phyloP scores from a whole-genome alignment of 2,329 filamentous ascomycete genomes.

The Sordariomycetes sp. region DNA sequence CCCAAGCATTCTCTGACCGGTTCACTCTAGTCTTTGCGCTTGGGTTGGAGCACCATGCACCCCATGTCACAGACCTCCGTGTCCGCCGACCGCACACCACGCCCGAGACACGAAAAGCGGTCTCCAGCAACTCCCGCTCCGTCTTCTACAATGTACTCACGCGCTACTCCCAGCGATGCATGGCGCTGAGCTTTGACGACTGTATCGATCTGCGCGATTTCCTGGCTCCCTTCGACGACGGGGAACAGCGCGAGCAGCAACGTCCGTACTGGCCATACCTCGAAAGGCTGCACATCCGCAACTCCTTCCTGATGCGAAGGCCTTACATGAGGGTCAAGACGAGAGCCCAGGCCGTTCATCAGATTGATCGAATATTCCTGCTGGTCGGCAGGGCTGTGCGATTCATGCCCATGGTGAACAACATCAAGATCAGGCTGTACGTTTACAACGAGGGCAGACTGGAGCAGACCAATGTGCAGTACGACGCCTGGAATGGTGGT shows the following conservation, averaged over 20 bases:
- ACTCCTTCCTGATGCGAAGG: conserved; percentile 5
- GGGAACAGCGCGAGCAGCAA: background rate
- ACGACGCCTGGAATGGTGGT: background rate
- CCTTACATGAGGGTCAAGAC: conserved; percentile 2
- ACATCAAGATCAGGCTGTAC: conserved; percentile 2
- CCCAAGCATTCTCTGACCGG: background rate
- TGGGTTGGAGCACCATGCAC: conserved; percentile 2
- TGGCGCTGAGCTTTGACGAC: conserved; percentile 4
- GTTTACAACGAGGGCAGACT: background rate
- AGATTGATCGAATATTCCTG: conserved; percentile 3
- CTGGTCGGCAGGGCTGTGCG: conserved; percentile 3
- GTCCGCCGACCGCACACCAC: conserved; percentile 2
- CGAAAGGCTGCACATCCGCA: conserved; percentile 2
- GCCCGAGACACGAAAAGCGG: conserved; percentile 1
- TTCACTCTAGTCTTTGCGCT: conserved; percentile 3
- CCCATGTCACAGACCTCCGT: conserved; percentile 4
- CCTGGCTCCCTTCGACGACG: conserved; percentile 1
- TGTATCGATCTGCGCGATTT: conserved; percentile 1
- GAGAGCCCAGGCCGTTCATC: conserved; percentile 2
- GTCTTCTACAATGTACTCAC: conserved; percentile 3
- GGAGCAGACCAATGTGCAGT: conserved; percentile 1
- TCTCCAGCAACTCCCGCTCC: background rate
- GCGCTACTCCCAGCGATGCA: conserved; percentile 2
- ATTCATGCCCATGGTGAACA: conserved; percentile 1
- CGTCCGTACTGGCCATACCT: background rate